phyloP scores from a whole-genome alignment of 768 basidiomycete genomes.

The Tylopilus felleus region DNA sequence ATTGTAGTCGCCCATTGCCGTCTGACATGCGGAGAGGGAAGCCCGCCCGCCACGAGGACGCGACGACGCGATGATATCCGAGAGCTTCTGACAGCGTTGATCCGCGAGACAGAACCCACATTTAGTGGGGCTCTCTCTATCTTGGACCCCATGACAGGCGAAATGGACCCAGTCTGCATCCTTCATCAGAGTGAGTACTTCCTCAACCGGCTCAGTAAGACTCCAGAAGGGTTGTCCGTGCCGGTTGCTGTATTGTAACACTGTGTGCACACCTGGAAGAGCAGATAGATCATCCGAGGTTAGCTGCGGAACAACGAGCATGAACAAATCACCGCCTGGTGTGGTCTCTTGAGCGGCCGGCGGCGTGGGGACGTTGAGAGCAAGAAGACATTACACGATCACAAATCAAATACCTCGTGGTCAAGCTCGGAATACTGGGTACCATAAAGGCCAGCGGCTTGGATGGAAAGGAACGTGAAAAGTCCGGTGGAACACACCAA shows the following conservation, averaged over 20 bases:
- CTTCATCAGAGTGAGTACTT: neutral
- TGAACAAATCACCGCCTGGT: neutral
- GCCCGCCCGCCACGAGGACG: slow-evolving; percentile 31
- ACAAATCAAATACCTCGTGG: neutral
- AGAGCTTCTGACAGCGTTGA: neutral
- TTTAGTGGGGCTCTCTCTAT: slow-evolving; percentile 15
- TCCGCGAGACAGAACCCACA: slow-evolving; percentile 19
- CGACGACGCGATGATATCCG: neutral
- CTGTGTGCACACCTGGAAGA: slow-evolving; percentile 7
- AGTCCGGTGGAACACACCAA: too few species aligned
- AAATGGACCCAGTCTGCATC: slow-evolving; percentile 22
- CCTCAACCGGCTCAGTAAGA: neutral
- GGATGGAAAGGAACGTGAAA: too few species aligned
- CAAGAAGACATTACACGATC: neutral
- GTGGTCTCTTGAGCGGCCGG: neutral
- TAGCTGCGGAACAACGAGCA: slow-evolving; percentile 12
- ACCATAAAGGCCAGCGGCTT: too few species aligned
- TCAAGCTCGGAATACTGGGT: neutral
- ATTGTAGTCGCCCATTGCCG: slow-evolving; percentile 33
- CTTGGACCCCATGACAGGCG: slow-evolving; percentile 30
- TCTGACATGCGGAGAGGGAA: slow-evolving; percentile 47
- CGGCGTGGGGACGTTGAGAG: slow-evolving; percentile 12
- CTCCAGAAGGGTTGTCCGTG: neutral
- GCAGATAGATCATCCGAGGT: slow-evolving; percentile 1
- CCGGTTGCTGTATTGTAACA: slow-evolving; percentile 20